Evolutionary conservation across 805 yeast genomes (phyloP).

Genomic region (Schwanniomyces vanrijiae): DNA sequence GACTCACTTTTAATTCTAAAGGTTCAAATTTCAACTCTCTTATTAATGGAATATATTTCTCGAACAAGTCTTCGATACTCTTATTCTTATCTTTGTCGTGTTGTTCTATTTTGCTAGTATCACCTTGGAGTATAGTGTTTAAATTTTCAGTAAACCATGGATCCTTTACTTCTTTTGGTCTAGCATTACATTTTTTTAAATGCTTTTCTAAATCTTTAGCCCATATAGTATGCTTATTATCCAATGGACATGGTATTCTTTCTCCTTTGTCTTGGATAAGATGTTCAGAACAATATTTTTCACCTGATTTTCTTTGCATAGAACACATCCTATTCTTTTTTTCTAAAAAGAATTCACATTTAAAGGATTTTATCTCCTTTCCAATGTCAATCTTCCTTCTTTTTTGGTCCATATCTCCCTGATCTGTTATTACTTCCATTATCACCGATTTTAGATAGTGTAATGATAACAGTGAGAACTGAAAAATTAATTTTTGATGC

Average conservation of each 20-base stretch:
- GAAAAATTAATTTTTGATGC: conserved; percentile 3
- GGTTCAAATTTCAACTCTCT: conserved; percentile 14
- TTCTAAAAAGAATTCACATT: conserved; percentile 50
- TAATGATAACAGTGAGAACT: neutral
- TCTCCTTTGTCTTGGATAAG: conserved; percentile 26
- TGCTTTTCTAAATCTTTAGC: conserved; percentile 55
- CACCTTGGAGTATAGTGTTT: conserved; percentile 34
- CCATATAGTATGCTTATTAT: conserved; percentile 75
- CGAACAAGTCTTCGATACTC: conserved; percentile 11
- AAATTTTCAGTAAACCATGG: conserved; percentile 52
- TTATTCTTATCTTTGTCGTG: conserved; percentile 11
- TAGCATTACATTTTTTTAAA: conserved; percentile 58
- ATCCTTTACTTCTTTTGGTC: conserved; percentile 32
- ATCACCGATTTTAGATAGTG: neutral
- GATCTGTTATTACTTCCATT: conserved; percentile 6
- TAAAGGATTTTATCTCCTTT: conserved; percentile 4
- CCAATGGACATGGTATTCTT: conserved; percentile 75
- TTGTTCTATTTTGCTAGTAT: conserved; percentile 6
- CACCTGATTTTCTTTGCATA: conserved; percentile 53
- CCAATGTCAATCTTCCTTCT: conserved; percentile 5
- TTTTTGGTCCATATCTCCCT: conserved; percentile 6
- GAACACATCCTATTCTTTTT: conserved; percentile 60
- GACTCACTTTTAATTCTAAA: conserved; percentile 12
- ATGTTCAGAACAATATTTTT: conserved; percentile 65
- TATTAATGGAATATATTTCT: conserved; percentile 18